These are phyloP conservation scores for Sonneratia caseolaris DNA, from an alignment of 345 rosid genomes.

Conservation along the genomic window DNA sequence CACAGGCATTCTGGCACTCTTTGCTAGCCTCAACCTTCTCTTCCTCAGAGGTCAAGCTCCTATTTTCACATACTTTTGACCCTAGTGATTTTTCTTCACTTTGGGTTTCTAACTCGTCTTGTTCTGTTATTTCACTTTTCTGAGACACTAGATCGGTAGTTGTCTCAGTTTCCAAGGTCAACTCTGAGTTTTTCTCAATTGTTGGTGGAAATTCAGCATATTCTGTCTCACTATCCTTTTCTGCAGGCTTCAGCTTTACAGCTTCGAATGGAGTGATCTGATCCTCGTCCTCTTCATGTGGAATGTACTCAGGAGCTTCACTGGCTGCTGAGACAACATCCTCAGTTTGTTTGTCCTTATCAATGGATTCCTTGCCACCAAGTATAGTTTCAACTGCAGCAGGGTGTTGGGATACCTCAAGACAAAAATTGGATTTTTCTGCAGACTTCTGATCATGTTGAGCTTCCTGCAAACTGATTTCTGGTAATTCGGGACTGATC, in stretches of 20 bases:
- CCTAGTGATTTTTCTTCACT: too few relatives aligned
- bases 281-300: slow-evolving; percentile 1
- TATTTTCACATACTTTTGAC: background rate
- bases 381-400: background rate
- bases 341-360: background rate
- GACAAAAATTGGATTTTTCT: background rate
- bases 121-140: slow-evolving; percentile 1
- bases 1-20: background rate
- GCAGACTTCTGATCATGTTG: background rate
- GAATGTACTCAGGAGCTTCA: slow-evolving; percentile 2
- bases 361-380: background rate
- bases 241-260: background rate
- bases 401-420: background rate
- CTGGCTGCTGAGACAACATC: background rate
- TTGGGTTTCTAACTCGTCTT: background rate
- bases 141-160: background rate
- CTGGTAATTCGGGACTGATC: background rate
- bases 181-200: background rate
- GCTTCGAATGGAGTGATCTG: background rate
- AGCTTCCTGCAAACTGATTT: background rate
- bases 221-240: background rate
- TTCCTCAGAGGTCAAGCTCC: background rate
- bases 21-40: background rate
- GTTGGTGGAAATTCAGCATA: background rate
- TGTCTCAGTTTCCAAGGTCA: background rate